phyloP scores from a whole-genome alignment of 148 eudicot genomes.

The Vaccinium myrtillus region DNA sequence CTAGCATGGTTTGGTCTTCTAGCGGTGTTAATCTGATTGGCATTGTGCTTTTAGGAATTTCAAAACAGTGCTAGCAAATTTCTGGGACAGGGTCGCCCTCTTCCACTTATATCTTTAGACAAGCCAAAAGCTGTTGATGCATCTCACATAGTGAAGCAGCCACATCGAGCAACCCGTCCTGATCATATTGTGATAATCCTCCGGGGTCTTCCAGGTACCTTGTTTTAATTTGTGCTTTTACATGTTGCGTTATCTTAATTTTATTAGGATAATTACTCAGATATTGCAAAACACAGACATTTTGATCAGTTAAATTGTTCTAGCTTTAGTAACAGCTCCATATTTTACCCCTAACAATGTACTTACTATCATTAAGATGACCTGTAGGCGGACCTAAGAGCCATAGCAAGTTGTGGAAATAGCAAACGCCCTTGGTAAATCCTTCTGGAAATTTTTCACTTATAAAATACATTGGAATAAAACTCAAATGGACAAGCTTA shows the following conservation, averaged over 20 bases:
- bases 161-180: conserved; percentile 83
- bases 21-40: conserved; percentile 8
- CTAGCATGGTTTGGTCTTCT: neutral
- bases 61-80: conserved; percentile 34
- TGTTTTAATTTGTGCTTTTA: conserved; percentile 1
- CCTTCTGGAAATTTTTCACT: neutral
- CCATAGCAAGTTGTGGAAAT: neutral
- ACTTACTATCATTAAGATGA: neutral
- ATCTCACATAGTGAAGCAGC: conserved; percentile 72
- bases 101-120: conserved; percentile 31
- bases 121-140: conserved; percentile 66
- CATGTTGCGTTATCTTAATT: neutral
- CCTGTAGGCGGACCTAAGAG: neutral
- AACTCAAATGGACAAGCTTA: neutral
- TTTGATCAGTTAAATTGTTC: neutral
- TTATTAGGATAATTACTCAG: neutral
- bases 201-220: conserved; percentile 92
- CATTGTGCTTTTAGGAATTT: conserved; percentile 40
- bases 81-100: conserved; percentile 39
- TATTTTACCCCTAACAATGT: neutral
- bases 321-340: neutral
- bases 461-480: neutral
- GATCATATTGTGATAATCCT: conserved; percentile 93
- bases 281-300: neutral
- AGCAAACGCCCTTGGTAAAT: neutral